These are phyloP conservation scores for Brassica hybrid DNA, from an alignment of 441 rosid species.

Conservation along the genomic window DNA sequence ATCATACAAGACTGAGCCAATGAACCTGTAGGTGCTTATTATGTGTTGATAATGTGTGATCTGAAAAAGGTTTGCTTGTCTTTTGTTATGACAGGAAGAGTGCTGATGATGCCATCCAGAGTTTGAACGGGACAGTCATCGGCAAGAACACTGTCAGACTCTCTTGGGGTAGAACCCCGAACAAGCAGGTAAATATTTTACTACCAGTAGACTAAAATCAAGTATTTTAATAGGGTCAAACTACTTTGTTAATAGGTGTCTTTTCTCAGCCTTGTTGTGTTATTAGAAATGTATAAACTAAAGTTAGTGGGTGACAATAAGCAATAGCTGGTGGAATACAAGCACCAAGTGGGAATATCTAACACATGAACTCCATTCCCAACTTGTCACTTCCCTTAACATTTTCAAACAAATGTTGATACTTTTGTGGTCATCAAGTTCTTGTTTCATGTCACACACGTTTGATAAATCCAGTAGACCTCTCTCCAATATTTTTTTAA, in stretches of 20 bases:
- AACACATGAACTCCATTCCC: constrained; percentile 10
- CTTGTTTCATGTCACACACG: background rate
- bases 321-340: constrained; percentile 27
- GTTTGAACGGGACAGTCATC: constrained; percentile 73
- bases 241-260: constrained; percentile 4
- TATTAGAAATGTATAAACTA: constrained; percentile 16
- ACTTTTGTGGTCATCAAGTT: background rate
- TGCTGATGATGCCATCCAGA: constrained; percentile 87
- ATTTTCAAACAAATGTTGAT: constrained; percentile 8
- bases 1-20: constrained; percentile 13
- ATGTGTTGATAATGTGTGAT: background rate
- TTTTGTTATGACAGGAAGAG: constrained; percentile 59
- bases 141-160: constrained; percentile 94
- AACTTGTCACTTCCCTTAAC: constrained; percentile 32
- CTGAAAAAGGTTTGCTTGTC: background rate
- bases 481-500: background rate
- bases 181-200: constrained; percentile 69
- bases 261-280: constrained; percentile 1
- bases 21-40: background rate
- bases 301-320: constrained; percentile 32
- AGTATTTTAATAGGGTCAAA: constrained; percentile 22
- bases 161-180: constrained; percentile 95
- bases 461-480: background rate
- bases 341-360: constrained; percentile 39
- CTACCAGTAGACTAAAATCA: background rate